phyloP scores from a whole-genome alignment of 179 eudicot genomes.

The Carnegiea gigantea region DNA sequence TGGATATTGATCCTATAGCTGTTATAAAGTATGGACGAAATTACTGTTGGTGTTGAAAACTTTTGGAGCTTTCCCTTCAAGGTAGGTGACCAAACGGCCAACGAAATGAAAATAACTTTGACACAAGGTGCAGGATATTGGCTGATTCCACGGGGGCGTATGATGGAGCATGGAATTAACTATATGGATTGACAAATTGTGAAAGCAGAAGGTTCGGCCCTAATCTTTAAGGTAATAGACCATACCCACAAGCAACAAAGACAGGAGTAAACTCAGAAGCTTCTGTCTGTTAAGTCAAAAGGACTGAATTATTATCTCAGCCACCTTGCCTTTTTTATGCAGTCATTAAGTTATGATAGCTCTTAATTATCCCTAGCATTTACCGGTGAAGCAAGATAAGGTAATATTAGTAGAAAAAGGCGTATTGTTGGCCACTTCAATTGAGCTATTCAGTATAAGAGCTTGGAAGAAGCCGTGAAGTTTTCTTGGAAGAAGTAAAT shows the following conservation, averaged over 20 bases:
- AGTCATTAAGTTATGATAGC: not conserved
- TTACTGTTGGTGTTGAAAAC: constrained; percentile 18
- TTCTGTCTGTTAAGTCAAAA: constrained; percentile 26
- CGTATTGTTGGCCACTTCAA: constrained; percentile 1
- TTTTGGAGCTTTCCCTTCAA: constrained; percentile 16
- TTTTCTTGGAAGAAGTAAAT: constrained; percentile 1
- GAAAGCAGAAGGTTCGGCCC: constrained; percentile 9
- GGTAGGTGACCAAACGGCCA: constrained; percentile 47
- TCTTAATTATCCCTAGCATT: constrained; percentile 2
- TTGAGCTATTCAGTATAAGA: constrained; percentile 19
- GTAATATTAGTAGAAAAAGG: constrained; percentile 1
- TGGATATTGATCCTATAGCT: constrained; percentile 3
- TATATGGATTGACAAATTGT: constrained; percentile 19
- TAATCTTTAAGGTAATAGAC: constrained; percentile 8
- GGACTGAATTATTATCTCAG: constrained; percentile 2
- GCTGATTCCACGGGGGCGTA: constrained; percentile 23
- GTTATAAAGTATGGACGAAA: constrained; percentile 4
- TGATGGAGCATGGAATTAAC: not conserved
- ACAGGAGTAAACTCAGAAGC: constrained; percentile 32
- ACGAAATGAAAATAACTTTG: constrained; percentile 23
- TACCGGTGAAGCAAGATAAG: constrained; percentile 18
- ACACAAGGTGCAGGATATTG: constrained; percentile 16
- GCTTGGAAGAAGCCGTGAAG: constrained; percentile 17
- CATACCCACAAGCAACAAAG: constrained; percentile 15
- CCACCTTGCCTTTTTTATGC: not conserved